Percentiles rank a stretch among this genome's conserved stretches.
These are phyloP conservation scores for Colletotrichum sp. DNA, from an alignment of 2,329 filamentous ascomycete genomes.

Conservation along the genomic window DNA sequence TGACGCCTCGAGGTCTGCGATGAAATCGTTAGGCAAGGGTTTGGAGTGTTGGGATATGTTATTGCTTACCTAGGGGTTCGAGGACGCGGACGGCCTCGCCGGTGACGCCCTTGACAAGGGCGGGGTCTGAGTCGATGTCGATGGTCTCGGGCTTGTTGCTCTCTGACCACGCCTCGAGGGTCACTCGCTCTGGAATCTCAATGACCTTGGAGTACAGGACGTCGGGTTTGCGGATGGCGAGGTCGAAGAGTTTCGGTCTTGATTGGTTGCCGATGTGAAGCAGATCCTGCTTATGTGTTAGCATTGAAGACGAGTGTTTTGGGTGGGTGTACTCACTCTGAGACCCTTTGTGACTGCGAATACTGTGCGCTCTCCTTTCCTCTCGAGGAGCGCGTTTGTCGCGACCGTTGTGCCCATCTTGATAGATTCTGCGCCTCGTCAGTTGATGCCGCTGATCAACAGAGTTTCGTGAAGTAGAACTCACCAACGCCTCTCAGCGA, in stretches of 20 bases:
- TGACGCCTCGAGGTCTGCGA: conserved; percentile 51
- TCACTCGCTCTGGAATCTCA: conserved; percentile 78
- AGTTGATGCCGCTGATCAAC: not conserved
- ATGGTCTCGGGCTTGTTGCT: conserved; percentile 11
- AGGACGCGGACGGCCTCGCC: conserved; percentile 74
- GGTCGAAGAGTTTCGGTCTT: conserved; percentile 74
- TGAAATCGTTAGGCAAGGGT: not conserved
- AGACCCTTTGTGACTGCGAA: conserved; percentile 67
- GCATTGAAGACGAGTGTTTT: not conserved
- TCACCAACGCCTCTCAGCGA: conserved; percentile 28
- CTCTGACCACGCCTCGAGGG: conserved; percentile 57
- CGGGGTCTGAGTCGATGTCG: conserved; percentile 11
- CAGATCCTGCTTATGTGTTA: conserved; percentile 62
- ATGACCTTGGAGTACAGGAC: conserved; percentile 73
- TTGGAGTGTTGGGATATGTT: rapidly evolving
- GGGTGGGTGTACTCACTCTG: not conserved
- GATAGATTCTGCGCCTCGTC: conserved; percentile 59
- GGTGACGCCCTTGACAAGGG: conserved; percentile 61
- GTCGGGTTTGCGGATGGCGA: conserved; percentile 71
- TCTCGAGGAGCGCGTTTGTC: conserved; percentile 77
- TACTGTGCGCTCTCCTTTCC: conserved; percentile 75
- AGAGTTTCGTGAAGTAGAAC: not conserved
- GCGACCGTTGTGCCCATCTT: conserved; percentile 82
- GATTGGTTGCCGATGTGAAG: conserved; percentile 77
- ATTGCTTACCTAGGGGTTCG: conserved; percentile 46